phyloP scores from a whole-genome alignment of 495 filamentous ascomycete species.

The Hamigera avellanea region DNA sequence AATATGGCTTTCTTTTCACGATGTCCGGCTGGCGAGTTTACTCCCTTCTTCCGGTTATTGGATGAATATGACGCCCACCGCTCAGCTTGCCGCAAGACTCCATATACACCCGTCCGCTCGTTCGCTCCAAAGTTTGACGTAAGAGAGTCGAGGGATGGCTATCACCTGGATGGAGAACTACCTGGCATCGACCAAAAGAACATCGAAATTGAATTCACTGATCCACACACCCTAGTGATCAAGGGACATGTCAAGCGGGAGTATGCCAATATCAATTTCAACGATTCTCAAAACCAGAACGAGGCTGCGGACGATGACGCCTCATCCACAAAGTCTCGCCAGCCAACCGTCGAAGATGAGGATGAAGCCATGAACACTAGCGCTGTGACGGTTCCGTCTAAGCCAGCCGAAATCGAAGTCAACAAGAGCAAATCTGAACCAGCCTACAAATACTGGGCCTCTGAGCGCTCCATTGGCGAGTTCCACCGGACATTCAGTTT shows the following conservation, averaged over 20 bases:
- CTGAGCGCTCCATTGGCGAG: conserved; percentile 68
- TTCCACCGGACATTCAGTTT: conserved; percentile 77
- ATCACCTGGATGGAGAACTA: conserved; percentile 80
- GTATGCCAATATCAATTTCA: conserved; percentile 26
- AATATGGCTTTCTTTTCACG: conserved; percentile 60
- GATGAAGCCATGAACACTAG: conserved; percentile 20
- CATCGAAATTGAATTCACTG: conserved; percentile 74
- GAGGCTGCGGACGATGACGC: conserved; percentile 10
- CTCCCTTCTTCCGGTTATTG: conserved; percentile 62
- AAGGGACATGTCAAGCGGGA: conserved; percentile 53
- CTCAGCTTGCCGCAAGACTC: conserved; percentile 11
- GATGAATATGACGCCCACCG: conserved; percentile 59
- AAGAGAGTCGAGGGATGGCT: conserved; percentile 51
- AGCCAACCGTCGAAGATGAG: conserved; percentile 59
- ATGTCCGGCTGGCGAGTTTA: conserved; percentile 39
- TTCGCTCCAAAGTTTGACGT: conserved; percentile 77
- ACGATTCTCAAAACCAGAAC: conserved; percentile 5
- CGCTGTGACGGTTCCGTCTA: conserved; percentile 3
- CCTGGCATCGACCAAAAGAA: conserved; percentile 72
- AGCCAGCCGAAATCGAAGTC: conserved; percentile 5
- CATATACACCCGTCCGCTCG: conserved; percentile 17
- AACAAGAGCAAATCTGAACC: conserved; percentile 22
- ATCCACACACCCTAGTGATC: conserved; percentile 63
- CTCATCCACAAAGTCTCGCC: conserved; percentile 25
- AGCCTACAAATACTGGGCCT: conserved; percentile 59